Evolutionary conservation across 2,329 filamentous ascomycete species (phyloP), one percentile per base, ranked within the genome.

Genomic region (Aaosphaeria pasadenensis): DNA sequence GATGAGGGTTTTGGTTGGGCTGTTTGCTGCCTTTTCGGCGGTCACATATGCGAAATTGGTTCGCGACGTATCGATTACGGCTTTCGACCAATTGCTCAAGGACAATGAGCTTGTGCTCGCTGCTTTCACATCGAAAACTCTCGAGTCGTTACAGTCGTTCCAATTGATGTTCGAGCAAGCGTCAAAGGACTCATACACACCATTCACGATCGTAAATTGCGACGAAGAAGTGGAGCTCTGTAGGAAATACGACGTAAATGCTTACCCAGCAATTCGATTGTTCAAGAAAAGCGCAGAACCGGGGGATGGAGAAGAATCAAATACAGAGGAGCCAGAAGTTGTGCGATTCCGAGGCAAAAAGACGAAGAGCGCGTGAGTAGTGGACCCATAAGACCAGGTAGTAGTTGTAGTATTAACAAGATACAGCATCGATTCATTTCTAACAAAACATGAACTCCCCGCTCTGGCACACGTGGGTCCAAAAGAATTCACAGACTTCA

Each of bases 231-330:
- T 30, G 5, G 50, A 58, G 5, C 42, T 60, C 4, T 63, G 59
- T 38, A 42, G 44, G 38, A 32, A 53, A n/a, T 47, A 57, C 33
- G 58, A 60, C 43, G 53, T 63, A 11, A 57, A 60, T 31, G 48
- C 53, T 2, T 63, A 57, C 45, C 59, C 59, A 7, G 51, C 58
- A 5, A 42, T 63, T 13, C 48, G 56, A 5, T 35, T 61, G 7
- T 58, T 57, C 32, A 43, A 50, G 33, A 44, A 45, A 6, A 40
- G 30, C 13, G 24, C 46, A 11, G 50, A 44, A 7, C 11, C 40
- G 28, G 6, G 43, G 17, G 39, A 46, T 7, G 44, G 35, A 39
- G 38, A 39, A 38, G 39, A 45, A 30, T 36, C 28, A 9, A 42
- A n/a, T 9, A 35, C 44, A 17, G 38, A 7, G 5, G 36, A 35